Conservation (phyloP, 768 basidiomycete genomes). For the Lepiota brunneoincarnata region DNA sequence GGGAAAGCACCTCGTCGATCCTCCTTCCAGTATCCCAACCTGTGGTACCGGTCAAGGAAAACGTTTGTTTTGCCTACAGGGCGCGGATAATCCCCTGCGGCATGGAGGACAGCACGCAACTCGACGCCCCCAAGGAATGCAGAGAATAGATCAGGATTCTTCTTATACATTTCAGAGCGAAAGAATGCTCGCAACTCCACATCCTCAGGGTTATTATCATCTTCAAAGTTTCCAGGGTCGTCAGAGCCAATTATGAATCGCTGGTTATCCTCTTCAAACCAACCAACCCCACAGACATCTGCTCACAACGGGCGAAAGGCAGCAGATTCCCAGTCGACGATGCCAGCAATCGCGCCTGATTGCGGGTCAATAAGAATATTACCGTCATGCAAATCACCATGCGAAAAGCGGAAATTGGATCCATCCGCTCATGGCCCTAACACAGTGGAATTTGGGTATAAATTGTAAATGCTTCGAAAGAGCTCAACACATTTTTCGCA, state of each 20-base stretch:
- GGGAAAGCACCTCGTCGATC: too few species aligned
- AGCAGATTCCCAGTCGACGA: slow-evolving; percentile 18
- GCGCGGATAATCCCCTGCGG: too few species aligned
- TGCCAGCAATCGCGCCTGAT: slow-evolving; percentile 15
- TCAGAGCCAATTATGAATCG: slow-evolving; percentile 11
- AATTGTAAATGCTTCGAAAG: slow-evolving; percentile 9
- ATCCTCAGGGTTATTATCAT: too few species aligned
- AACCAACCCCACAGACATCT: slow-evolving; percentile 11
- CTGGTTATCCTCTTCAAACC: slow-evolving; percentile 13
- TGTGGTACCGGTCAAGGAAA: too few species aligned
- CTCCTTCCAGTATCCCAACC: too few species aligned
- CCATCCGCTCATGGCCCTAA: slow-evolving; percentile 10
- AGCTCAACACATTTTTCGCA: slow-evolving; percentile 12
- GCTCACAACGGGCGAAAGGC: slow-evolving; percentile 14
- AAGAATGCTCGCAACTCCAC: too few species aligned
- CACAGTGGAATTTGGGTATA: slow-evolving; percentile 12
- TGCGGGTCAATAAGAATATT: slow-evolving; percentile 19
- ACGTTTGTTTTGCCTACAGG: too few species aligned
- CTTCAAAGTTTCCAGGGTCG: too few species aligned
- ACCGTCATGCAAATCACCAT: slow-evolving; percentile 16
- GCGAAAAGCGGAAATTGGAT: slow-evolving; percentile 13
- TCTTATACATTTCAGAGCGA: too few species aligned
- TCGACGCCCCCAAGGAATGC: too few species aligned
- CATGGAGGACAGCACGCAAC: too few species aligned
- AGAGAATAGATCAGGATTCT: too few species aligned